Conservation (phyloP, 148 eudicot species). For the Simmondsia chinensis region DNA sequence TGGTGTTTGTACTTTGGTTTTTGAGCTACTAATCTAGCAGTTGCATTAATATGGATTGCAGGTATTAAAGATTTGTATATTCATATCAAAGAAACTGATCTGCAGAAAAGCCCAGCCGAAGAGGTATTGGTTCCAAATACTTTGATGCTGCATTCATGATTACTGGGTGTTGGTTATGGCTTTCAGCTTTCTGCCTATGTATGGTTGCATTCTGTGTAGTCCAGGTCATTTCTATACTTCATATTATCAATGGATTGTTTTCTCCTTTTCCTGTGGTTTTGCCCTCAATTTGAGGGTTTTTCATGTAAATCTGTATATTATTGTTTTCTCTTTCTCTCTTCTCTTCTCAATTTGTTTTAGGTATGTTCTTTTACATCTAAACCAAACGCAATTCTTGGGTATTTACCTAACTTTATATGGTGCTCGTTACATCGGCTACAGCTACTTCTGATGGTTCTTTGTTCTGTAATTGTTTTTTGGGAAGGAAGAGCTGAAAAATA, state of each 20-base stretch:
- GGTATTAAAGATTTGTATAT: conserved; percentile 56
- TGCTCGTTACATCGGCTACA: too few relatives aligned
- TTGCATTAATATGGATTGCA: conserved; percentile 18
- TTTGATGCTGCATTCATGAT: neutral
- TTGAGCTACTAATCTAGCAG: neutral
- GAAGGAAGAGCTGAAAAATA: conserved; percentile 88
- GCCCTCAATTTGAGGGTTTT: too few relatives aligned
- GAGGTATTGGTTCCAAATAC: conserved; percentile 41
- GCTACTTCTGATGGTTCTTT: neutral
- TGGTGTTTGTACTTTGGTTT: neutral
- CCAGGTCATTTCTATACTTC: too few relatives aligned
- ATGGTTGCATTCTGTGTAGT: too few relatives aligned
- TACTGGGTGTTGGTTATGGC: neutral
- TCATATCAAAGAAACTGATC: conserved; percentile 62
- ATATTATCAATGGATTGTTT: too few relatives aligned
- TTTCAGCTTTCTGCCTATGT: neutral
- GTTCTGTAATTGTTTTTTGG: conserved; percentile 13
- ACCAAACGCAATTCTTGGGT: too few relatives aligned
- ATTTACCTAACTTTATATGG: too few relatives aligned
- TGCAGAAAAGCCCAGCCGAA: conserved; percentile 55
- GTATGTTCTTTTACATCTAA: too few relatives aligned
- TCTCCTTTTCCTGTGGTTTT: too few relatives aligned
- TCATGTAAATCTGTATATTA: too few relatives aligned
- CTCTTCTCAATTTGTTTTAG: too few relatives aligned
- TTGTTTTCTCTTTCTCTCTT: too few relatives aligned